Evolutionary conservation across 2,329 filamentous ascomycete species (phyloP).

Genomic region (Talaromyces sp.): DNA sequence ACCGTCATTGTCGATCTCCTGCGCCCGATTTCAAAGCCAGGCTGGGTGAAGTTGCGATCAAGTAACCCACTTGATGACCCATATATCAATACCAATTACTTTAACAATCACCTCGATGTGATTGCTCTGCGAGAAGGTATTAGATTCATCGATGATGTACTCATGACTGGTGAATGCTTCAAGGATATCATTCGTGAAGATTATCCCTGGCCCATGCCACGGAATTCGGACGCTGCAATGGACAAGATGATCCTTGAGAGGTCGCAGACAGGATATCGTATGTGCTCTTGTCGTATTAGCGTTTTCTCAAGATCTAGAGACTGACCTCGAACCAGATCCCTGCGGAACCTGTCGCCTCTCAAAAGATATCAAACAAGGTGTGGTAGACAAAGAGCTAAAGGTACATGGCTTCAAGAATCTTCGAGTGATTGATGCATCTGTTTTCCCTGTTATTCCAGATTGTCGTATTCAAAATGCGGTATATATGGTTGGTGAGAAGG

Average conservation of each 20-base stretch:
- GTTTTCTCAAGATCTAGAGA: background rate
- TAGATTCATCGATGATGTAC: slow-evolving; percentile 55
- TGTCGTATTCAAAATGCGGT: slow-evolving; percentile 62
- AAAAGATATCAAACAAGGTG: slow-evolving; percentile 54
- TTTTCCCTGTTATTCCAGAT: slow-evolving; percentile 58
- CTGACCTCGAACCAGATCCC: slow-evolving; percentile 38
- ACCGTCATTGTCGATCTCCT: slow-evolving; percentile 58
- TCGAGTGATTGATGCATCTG: slow-evolving; percentile 57
- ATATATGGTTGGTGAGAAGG: slow-evolving; percentile 31
- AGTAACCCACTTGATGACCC: slow-evolving; percentile 40
- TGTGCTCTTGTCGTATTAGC: too few relatives aligned
- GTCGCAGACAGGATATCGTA: slow-evolving; percentile 51
- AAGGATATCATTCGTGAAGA: slow-evolving; percentile 38
- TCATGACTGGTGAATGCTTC: slow-evolving; percentile 59
- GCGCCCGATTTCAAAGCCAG: slow-evolving; percentile 48
- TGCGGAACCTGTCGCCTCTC: slow-evolving; percentile 59
- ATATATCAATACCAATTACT: slow-evolving; percentile 47
- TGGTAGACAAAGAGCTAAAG: slow-evolving; percentile 53
- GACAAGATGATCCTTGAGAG: slow-evolving; percentile 57
- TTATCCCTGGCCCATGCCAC: slow-evolving; percentile 64
- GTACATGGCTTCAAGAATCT: slow-evolving; percentile 57
- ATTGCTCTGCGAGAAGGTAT: slow-evolving; percentile 61
- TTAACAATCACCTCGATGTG: slow-evolving; percentile 55
- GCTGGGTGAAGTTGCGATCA: slow-evolving; percentile 44
- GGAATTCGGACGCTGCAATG: slow-evolving; percentile 58